Evolutionary conservation across 352 stramenopile species (phyloP).

Genomic region (Pythium volutum): DNA sequence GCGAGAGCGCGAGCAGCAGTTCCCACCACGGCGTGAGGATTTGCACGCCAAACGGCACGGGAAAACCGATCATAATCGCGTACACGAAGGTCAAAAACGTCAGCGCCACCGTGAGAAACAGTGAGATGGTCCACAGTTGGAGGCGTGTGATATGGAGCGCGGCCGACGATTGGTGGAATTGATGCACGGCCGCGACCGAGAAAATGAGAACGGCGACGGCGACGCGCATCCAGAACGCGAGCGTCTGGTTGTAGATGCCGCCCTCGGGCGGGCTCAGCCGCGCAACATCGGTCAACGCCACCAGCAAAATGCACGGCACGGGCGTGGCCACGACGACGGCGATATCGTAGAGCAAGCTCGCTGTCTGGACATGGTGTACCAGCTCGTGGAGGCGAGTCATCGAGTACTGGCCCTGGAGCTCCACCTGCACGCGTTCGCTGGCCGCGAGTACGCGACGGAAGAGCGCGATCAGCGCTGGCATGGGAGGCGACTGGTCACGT

Average conservation of each 20-base stretch:
- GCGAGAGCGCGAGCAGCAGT: no score
- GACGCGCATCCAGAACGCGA: conserved; percentile 2
- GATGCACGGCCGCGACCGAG: background rate
- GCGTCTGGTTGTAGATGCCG: background rate
- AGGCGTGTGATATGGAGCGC: no score
- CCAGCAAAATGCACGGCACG: background rate
- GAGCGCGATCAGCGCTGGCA: no score
- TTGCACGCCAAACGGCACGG: no score
- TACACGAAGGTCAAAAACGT: no score
- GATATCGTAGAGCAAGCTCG: background rate
- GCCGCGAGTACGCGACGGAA: background rate
- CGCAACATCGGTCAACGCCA: conserved; percentile 3
- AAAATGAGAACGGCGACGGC: conserved; percentile 1
- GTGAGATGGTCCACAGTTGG: background rate
- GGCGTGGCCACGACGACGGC: background rate
- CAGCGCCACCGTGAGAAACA: no score
- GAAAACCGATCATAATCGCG: no score
- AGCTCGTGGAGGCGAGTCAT: background rate
- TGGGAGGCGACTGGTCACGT: no score
- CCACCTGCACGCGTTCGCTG: background rate
- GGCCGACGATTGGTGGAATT: no score
- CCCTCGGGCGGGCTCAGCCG: background rate
- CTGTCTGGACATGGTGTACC: background rate
- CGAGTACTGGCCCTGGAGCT: conserved; percentile 1
- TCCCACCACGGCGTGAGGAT: no score